Evolutionary conservation across 805 yeast species (phyloP), one percentile per base, ranked within the genome.

Genomic region (Debaryomyces maramus): DNA sequence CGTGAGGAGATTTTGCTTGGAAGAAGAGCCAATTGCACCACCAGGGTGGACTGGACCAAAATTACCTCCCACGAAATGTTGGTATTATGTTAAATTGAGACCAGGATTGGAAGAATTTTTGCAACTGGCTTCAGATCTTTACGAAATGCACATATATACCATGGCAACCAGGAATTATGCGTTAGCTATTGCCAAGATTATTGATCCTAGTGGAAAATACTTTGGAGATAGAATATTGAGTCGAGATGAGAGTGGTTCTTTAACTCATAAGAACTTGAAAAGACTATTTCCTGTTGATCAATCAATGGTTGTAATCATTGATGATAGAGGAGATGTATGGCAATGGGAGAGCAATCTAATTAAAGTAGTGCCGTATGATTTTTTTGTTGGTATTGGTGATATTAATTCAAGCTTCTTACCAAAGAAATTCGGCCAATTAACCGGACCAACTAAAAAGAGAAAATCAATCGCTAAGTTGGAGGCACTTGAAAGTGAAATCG

Each of bases 251-350:
- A 87, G 95, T 61, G 98, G 98, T 0, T 85, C 89, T 5, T 64
- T 91, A 46, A 84, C 96, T 2, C 96, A 87, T 50, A 93, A 93
- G 57, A 87, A 91, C 26, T 69, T 93, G 44, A 83, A 85, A 54
- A 72, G 98, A 46, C 70, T 93, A 40, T 93, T 93, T 53, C 99
- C 99, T 0, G 95, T 91, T 2, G 96, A 91, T 50, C 95, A 95
- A 17, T 84, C 95, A 13, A 85, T 93, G 96, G 99, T 93, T 22
- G 93, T 87, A 2, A 83, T 93, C 33, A 93, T 93, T 44, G 99
- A 93, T 61, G 99, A 93, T 61, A 77, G 99, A 58, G 99, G 97
- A 3, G 99, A 93, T 61, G 99, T 93, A 15, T 93, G 99, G 99
- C 87, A 86, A 55, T 93, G 99, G 99, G 86, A 88, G 50, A 81